Evolutionary conservation across 2,329 filamentous ascomycete species (phyloP).

Genomic region (Claviceps purpurea): DNA sequence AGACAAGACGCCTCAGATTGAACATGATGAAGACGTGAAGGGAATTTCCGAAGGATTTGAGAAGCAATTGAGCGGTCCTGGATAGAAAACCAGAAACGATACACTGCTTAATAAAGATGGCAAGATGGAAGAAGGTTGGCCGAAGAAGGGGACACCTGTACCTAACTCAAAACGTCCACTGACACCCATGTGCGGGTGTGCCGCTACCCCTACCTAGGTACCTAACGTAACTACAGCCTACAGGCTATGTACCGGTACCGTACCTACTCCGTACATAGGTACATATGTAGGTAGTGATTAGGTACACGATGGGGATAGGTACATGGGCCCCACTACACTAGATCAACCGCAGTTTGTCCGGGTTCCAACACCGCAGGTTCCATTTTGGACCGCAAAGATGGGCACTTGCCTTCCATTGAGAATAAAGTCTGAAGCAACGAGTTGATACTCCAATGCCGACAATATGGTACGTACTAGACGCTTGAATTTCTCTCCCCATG

Average conservation of each 20-base stretch:
- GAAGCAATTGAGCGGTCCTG: background rate
- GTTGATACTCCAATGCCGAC: background rate
- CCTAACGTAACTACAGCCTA: no score
- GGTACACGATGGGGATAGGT: background rate
- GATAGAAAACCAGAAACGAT: background rate
- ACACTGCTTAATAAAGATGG: conserved; percentile 5
- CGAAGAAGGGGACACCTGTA: conserved; percentile 10
- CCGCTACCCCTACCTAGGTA: background rate
- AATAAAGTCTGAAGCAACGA: background rate
- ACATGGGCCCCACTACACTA: background rate
- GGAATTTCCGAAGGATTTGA: background rate
- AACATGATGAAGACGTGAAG: conserved; percentile 42
- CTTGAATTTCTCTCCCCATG: background rate
- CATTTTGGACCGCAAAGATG: background rate
- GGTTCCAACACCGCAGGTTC: background rate
- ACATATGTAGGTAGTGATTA: no score
- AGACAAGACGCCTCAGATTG: conserved; percentile 55
- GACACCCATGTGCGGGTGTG: no score
- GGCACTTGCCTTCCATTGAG: background rate
- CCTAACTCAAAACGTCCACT: conserved; percentile 5
- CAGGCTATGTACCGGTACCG: background rate
- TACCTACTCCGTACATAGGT: background rate
- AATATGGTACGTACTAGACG: conserved; percentile 1
- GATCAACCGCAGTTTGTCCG: conserved; percentile 17
- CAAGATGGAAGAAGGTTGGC: background rate